Evolutionary conservation across 352 stramenopile genomes (phyloP).

Genomic region (Phytopythium mirpurense): DNA sequence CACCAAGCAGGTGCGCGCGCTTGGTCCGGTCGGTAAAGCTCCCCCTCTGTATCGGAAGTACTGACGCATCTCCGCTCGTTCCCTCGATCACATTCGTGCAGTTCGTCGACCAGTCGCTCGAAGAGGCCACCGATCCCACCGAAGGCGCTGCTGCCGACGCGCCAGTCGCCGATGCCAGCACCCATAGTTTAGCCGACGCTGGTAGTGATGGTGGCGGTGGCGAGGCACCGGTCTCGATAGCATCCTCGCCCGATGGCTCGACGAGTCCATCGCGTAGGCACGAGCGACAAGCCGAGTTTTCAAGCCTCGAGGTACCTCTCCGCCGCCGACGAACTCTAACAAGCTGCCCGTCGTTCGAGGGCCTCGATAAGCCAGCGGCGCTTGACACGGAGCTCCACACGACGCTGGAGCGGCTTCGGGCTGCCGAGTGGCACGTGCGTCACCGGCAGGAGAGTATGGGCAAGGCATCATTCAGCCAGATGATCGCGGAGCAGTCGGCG

Average conservation of each 20-base stretch:
- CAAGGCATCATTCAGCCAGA: conserved; percentile 10
- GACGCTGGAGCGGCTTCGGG: conserved; percentile 36
- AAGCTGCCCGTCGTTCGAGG: not conserved
- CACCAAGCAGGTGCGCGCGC: conserved; percentile 29
- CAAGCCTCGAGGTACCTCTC: not conserved
- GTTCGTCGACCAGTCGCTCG: not conserved
- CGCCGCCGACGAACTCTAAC: not conserved
- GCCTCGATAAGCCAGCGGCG: not conserved
- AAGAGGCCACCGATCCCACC: too few species aligned
- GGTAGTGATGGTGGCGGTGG: not conserved
- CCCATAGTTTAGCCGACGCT: not conserved
- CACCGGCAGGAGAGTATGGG: conserved; percentile 30
- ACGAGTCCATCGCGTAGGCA: not conserved
- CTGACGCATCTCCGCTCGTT: not conserved
- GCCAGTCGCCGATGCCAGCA: not conserved
- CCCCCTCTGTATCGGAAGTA: not conserved
- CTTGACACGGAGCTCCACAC: conserved; percentile 14
- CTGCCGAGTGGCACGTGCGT: conserved; percentile 39
- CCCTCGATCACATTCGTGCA: not conserved
- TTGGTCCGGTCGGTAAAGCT: not conserved
- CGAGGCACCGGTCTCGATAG: not conserved
- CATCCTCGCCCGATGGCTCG: not conserved
- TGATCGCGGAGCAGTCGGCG: not conserved
- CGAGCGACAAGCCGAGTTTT: not conserved
- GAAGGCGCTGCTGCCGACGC: too few species aligned